Conservation (phyloP, 2,329 filamentous ascomycete genomes). For the Didymella keratinophila region DNA sequence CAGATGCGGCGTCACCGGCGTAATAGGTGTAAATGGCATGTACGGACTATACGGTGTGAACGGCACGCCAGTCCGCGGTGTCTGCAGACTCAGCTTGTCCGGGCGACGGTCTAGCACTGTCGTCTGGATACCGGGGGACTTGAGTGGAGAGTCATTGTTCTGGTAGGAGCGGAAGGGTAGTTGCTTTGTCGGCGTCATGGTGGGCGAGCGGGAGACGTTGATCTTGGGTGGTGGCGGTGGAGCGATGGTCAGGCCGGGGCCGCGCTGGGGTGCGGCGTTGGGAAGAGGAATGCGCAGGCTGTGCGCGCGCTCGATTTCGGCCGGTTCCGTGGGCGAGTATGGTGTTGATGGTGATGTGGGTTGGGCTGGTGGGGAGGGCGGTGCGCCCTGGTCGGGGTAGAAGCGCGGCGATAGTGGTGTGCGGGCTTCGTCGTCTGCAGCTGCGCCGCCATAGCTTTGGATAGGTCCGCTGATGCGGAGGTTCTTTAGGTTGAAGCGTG, state of each 20-base stretch:
- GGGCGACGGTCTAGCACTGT: conserved; percentile 53
- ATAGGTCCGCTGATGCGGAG: conserved; percentile 66
- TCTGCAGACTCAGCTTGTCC: conserved; percentile 47
- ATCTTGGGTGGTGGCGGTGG: conserved; percentile 21
- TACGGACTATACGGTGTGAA: conserved; percentile 81
- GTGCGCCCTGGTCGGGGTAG: conserved; percentile 61
- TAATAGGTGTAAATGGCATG: conserved; percentile 77
- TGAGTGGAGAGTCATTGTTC: conserved; percentile 28
- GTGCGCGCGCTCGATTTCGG: conserved; percentile 50
- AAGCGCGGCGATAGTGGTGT: conserved; percentile 65
- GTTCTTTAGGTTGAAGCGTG: conserved; percentile 59
- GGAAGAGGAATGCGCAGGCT: conserved; percentile 45
- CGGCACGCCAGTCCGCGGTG: conserved; percentile 64
- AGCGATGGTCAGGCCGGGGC: conserved; percentile 6
- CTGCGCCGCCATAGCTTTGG: conserved; percentile 52
- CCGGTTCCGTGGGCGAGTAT: conserved; percentile 46
- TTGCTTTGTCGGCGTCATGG: conserved; percentile 14
- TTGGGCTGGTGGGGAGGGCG: conserved; percentile 60
- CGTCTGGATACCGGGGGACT: conserved; percentile 51
- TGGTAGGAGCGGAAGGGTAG: conserved; percentile 50
- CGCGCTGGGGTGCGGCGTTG: conserved; percentile 24
- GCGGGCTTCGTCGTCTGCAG: conserved; percentile 56
- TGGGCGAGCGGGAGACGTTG: conserved; percentile 1
- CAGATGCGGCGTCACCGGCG: conserved; percentile 79
- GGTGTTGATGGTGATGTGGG: conserved; percentile 45